Evolutionary conservation across 495 filamentous ascomycete species (phyloP), one percentile per base, ranked within the genome.

Genomic region (Aspergillus heteromorphus): DNA sequence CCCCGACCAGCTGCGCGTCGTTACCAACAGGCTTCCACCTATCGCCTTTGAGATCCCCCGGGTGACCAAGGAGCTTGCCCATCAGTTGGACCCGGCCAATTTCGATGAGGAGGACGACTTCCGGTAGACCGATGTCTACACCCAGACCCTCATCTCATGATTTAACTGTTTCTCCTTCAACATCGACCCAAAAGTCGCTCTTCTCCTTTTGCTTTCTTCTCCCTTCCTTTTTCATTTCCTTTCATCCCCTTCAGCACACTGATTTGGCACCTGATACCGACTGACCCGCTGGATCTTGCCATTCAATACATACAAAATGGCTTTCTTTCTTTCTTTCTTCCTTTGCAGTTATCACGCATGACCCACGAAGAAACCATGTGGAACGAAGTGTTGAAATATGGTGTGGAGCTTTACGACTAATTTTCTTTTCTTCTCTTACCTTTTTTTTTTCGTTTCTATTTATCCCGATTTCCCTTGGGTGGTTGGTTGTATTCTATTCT

Each of bases 41-140:
- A 83, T 95, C 57, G 90, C 90, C 16, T 95, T 95, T 68, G 88
- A 91, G 72, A 86, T 93, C 63, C 91, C 88, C 2, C 77, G 87
- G 38, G 85, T 88, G 68, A 91, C 87, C 53, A 95, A 91, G 64
- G 87, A 89, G 63, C 73, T 91, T 48, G 83, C 76, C n/a, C 68
- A 74, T 31, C 69, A 68, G 27, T 61, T 79, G 23, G 71, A 74
- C 45, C 58, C 65, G 9, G 63, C 65, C 54, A 63, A 70, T 7
- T 58, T 67, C 10, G 67, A 62, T 31, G 68, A 67, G 10, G 75
- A 73, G 17, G 74, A 79, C 45, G 74, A 77, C 41, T 77, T 77
- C 53, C 68, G 68, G 45, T 77, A 63, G 30, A n/a, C 21, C 8
- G n/a, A n/a, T n/a, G n/a, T n/a, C n/a, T n/a, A n/a, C n/a, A n/a